Base-by-base conservation (phyloP, 1,139 yeast genomes). In the Pichia inconspicua region DNA sequence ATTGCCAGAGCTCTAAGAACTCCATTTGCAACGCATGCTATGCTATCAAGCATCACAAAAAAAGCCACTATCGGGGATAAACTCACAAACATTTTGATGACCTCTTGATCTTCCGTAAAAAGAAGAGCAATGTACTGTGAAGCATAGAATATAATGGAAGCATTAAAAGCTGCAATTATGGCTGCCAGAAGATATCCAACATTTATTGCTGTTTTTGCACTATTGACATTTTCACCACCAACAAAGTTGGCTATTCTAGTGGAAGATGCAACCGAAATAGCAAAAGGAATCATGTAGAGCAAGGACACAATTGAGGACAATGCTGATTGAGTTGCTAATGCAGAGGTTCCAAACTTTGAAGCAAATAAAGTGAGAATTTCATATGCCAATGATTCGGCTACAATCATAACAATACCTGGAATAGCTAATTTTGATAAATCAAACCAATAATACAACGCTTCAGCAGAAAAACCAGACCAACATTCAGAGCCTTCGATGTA, bases 281-380 rank as follows among this genome's bases (percentile, higher is more conserved):
- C 92, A 71, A 89, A 89, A 14, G 96, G 96, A 14, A 86, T 74
- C 84, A 87, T 89, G 59, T 85, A 89, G 1, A 88, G 70, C 47
- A 89, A 69, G 1, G 94, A 83, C 0, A 92, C 90, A 46, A 87
- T 73, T 4, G 95, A 83, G 5, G 94, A 81, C 0, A 86, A 82
- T 0, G 95, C 90, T 43, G 95, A 83, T 64, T 89, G 96, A 0
- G 96, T 92, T 0, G 96, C 96, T 55, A 89, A 68, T 46, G 84
- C 86, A 4, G 78, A 74, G 0, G 95, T 84, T 3, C 97, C 96
- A 59, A 85, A 83, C 54, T 80, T 80, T 1, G 95, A 83, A 27
- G 90, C 84, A 60, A 83, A 73, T 38, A 84, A 66, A 0, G 92
- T 83, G 69, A 84, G 68, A 35, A 83, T 73, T 59, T 84, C 92